Evolutionary conservation across 805 yeast genomes (phyloP).

Genomic region (Aciculoconidium aculeatum): DNA sequence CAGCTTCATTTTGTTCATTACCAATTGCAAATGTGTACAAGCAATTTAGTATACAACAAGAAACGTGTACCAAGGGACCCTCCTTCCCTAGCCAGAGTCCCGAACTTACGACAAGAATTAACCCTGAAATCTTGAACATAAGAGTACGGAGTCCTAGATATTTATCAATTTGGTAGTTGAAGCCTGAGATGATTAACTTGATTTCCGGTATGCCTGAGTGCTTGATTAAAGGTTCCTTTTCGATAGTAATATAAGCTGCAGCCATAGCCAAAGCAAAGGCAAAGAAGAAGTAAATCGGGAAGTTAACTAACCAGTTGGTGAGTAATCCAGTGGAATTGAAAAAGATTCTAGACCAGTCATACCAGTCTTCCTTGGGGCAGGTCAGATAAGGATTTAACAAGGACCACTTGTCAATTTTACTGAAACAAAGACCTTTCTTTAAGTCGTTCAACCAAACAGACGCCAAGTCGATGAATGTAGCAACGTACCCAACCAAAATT

Average conservation of each 20-base stretch:
- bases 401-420: slow-evolving; percentile 34
- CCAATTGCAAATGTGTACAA: slow-evolving; percentile 25
- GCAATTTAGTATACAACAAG: slow-evolving; percentile 50
- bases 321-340: slow-evolving; percentile 15
- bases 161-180: slow-evolving; percentile 38
- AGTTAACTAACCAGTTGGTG: slow-evolving; percentile 21
- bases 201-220: slow-evolving; percentile 72
- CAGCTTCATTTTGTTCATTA: slow-evolving; percentile 45
- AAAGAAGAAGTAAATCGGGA: slow-evolving; percentile 29
- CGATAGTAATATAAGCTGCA: slow-evolving; percentile 27
- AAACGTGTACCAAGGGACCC: slow-evolving; percentile 80
- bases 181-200: slow-evolving; percentile 62
- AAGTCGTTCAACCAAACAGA: slow-evolving; percentile 48
- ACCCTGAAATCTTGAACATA: slow-evolving; percentile 50
- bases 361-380: slow-evolving; percentile 37
- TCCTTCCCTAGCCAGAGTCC: slow-evolving; percentile 84
- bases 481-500: slow-evolving; percentile 41
- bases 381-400: slow-evolving; percentile 37
- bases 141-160: slow-evolving; percentile 51
- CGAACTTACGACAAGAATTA: slow-evolving; percentile 62
- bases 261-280: slow-evolving; percentile 18
- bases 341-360: slow-evolving; percentile 30
- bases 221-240: slow-evolving; percentile 21
- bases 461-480: slow-evolving; percentile 44
- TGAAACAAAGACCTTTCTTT: slow-evolving; percentile 46